phyloP scores from a whole-genome alignment of 805 yeast species.

The Saccharomycopsis fibuligera region DNA sequence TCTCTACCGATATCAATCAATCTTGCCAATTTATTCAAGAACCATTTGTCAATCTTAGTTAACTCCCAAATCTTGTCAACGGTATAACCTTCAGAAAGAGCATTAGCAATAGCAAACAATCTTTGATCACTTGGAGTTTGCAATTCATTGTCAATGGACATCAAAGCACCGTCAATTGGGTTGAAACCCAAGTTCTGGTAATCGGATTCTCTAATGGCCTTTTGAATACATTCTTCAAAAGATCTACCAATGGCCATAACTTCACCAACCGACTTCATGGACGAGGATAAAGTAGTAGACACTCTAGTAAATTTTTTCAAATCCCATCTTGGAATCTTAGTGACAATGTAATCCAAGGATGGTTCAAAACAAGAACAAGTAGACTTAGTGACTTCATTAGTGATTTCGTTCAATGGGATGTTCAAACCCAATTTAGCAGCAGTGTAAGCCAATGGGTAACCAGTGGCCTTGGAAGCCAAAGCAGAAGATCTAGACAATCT shows the following conservation, averaged over 20 bases:
- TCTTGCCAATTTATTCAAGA: slow-evolving; percentile 76
- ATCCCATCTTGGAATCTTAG: slow-evolving; percentile 99
- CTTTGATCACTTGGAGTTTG: slow-evolving; percentile 98
- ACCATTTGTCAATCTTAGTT: slow-evolving; percentile 95
- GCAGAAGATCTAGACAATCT: slow-evolving; percentile 98
- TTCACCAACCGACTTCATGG: slow-evolving; percentile 99
- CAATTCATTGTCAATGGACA: slow-evolving; percentile 87
- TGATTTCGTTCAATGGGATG: slow-evolving; percentile 85
- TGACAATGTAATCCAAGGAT: slow-evolving; percentile 92
- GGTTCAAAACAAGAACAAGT: slow-evolving; percentile 98
- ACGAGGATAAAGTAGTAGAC: slow-evolving; percentile 76
- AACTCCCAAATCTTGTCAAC: slow-evolving; percentile 89
- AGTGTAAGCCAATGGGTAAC: slow-evolving; percentile 95
- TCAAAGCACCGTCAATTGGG: slow-evolving; percentile 68
- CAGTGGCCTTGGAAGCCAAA: slow-evolving; percentile 96
- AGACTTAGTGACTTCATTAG: slow-evolving; percentile 86
- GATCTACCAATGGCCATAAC: slow-evolving; percentile 98
- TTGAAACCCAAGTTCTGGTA: slow-evolving; percentile 93
- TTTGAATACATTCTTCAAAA: slow-evolving; percentile 95
- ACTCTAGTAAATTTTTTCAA: slow-evolving; percentile 92
- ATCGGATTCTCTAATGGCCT: slow-evolving; percentile 94
- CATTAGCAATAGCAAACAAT: slow-evolving; percentile 93
- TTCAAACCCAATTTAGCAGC: slow-evolving; percentile 96
- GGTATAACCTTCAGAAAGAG: slow-evolving; percentile 78
- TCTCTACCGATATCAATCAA: slow-evolving; percentile 66